Evolutionary conservation across 495 filamentous ascomycete genomes (phyloP).

Genomic region (Mycothermus thermophilus): DNA sequence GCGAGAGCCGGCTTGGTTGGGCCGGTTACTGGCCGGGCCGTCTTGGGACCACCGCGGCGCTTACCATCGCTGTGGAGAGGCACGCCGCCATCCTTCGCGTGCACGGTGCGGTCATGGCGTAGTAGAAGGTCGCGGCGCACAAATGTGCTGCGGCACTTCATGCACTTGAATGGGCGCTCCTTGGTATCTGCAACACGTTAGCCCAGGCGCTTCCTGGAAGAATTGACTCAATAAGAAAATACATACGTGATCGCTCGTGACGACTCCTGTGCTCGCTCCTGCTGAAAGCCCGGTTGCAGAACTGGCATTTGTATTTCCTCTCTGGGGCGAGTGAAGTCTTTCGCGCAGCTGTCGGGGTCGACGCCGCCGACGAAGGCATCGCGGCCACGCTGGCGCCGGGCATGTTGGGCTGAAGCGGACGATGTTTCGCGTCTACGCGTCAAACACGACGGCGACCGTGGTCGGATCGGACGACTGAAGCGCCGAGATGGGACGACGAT

Average conservation of each 20-base stretch:
- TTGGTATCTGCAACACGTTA: constrained; percentile 63
- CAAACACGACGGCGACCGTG: too few relatives aligned
- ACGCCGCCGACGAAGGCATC: constrained; percentile 40
- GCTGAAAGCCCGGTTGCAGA: constrained; percentile 93
- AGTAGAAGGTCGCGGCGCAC: constrained; percentile 91
- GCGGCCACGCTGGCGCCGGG: constrained; percentile 52
- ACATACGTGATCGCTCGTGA: constrained; percentile 97
- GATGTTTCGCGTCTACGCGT: constrained; percentile 31
- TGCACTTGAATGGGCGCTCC: constrained; percentile 95
- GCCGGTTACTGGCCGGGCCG: constrained; percentile 47
- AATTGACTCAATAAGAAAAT: too few relatives aligned
- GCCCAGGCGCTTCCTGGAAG: too few relatives aligned
- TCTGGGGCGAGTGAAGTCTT: constrained; percentile 54
- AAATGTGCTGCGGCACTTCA: constrained; percentile 96
- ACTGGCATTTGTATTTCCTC: constrained; percentile 99
- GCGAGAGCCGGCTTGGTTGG: constrained; percentile 70
- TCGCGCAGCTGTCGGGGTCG: constrained; percentile 45
- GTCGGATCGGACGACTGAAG: not conserved
- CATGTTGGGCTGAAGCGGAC: constrained; percentile 33
- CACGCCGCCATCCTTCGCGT: constrained; percentile 95
- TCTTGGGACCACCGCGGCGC: constrained; percentile 61
- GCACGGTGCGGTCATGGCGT: constrained; percentile 94
- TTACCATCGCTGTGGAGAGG: constrained; percentile 91
- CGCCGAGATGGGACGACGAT: not conserved
- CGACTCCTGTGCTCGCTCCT: constrained; percentile 92